These are phyloP conservation scores for Haplographium delicatum DNA, from an alignment of 495 filamentous ascomycete species.

Conservation along the genomic window DNA sequence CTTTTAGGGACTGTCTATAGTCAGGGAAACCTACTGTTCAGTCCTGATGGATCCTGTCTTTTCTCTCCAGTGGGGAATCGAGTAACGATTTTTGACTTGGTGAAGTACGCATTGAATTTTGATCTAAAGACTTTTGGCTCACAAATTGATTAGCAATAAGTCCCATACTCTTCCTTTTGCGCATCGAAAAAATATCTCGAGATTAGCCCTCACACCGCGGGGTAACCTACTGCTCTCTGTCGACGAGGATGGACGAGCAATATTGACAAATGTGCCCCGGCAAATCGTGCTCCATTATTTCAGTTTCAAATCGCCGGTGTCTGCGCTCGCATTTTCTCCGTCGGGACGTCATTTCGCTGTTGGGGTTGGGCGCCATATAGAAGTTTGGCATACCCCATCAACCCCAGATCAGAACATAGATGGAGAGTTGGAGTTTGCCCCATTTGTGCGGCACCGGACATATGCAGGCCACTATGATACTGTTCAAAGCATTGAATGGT, in stretches of 20 bases:
- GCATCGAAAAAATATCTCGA: constrained; percentile 87
- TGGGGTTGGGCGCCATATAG: constrained; percentile 74
- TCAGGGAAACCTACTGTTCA: constrained; percentile 94
- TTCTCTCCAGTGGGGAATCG: constrained; percentile 97
- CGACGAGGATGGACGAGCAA: constrained; percentile 90
- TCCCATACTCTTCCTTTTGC: constrained; percentile 92
- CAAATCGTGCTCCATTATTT: constrained; percentile 87
- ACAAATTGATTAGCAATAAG: constrained; percentile 94
- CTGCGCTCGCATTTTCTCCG: constrained; percentile 85
- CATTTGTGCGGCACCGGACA: constrained; percentile 81
- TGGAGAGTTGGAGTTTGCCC: constrained; percentile 90
- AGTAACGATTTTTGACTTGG: constrained; percentile 91
- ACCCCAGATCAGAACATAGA: constrained; percentile 69
- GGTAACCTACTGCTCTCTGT: constrained; percentile 88
- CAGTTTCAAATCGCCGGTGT: constrained; percentile 78
- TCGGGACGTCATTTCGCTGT: constrained; percentile 87
- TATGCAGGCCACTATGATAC: constrained; percentile 85
- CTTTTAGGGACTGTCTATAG: constrained; percentile 95
- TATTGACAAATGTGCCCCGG: constrained; percentile 82
- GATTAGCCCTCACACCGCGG: constrained; percentile 79
- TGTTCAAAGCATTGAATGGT: constrained; percentile 86
- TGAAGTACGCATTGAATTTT: constrained; percentile 63
- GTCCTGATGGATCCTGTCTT: constrained; percentile 90
- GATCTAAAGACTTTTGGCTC: too few species aligned
- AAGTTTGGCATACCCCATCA: constrained; percentile 93